Percentiles rank a stretch among this genome's conserved stretches.
These are phyloP conservation scores for Jasminum sambac DNA, from an alignment of 257 asterid genomes.

Conservation along the genomic window DNA sequence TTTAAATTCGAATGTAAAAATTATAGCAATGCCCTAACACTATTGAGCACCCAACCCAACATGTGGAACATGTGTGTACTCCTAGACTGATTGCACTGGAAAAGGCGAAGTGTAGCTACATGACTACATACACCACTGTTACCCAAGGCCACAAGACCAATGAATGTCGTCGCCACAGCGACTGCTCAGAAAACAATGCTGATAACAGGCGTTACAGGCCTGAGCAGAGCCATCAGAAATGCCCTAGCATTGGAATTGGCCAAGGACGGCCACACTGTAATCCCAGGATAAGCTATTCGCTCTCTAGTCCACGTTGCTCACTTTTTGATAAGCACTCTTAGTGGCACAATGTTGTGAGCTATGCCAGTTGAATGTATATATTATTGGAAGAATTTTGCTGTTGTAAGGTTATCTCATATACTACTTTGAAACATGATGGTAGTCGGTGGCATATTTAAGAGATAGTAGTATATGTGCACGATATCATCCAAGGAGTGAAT, in stretches of 20 bases:
- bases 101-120: constrained; percentile 21
- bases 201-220: constrained; percentile 92
- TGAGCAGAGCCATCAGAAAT: constrained; percentile 84
- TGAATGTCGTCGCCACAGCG: constrained; percentile 28
- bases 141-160: constrained; percentile 34
- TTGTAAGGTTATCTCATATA: not conserved
- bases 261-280: constrained; percentile 78
- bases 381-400: not conserved
- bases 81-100: too few species aligned
- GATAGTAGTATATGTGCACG: not conserved
- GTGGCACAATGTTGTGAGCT: not conserved
- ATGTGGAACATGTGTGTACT: too few species aligned
- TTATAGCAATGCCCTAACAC: too few species aligned
- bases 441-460: too few species aligned
- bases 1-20: too few species aligned
- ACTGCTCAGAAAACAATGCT: constrained; percentile 51
- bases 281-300: constrained; percentile 65
- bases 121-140: constrained; percentile 41
- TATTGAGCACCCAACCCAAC: too few species aligned
- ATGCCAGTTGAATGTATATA: not conserved
- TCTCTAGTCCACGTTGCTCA: constrained; percentile 64
- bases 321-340: constrained; percentile 46
- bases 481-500: not conserved
- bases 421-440: not conserved
- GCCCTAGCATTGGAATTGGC: constrained; percentile 90